Percentiles rank a stretch among this genome's conserved stretches.
Evolutionary conservation across 257 asterid species (phyloP).

Genomic region (Lycium ferocissimum): DNA sequence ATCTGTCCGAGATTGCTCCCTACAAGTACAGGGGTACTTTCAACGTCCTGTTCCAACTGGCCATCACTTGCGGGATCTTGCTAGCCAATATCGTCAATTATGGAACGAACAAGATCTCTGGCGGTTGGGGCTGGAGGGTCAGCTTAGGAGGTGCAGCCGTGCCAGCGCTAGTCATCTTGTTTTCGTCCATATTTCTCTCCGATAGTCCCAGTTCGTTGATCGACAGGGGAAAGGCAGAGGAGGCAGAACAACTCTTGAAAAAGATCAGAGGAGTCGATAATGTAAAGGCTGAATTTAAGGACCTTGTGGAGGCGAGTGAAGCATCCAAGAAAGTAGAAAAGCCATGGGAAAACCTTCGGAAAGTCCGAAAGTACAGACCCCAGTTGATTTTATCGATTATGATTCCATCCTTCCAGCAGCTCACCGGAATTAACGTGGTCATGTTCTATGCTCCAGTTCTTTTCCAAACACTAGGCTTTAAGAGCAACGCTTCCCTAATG

Average conservation of each 20-base stretch:
- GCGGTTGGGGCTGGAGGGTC: constrained; percentile 41
- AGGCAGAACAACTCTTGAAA: background rate
- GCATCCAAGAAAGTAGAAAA: background rate
- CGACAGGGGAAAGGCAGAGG: background rate
- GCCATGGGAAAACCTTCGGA: background rate
- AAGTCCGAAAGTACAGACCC: constrained; percentile 28
- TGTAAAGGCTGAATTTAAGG: background rate
- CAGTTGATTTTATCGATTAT: constrained; percentile 31
- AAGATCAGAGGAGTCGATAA: background rate
- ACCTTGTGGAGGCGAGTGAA: background rate
- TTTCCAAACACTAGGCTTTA: constrained; percentile 34
- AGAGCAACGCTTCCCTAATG: constrained; percentile 28
- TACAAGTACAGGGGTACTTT: constrained; percentile 33
- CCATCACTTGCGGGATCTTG: constrained; percentile 30
- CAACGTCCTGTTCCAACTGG: constrained; percentile 34
- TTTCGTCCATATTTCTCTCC: constrained; percentile 22
- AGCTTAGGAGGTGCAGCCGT: constrained; percentile 33
- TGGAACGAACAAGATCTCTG: constrained; percentile 16
- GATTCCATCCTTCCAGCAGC: constrained; percentile 38
- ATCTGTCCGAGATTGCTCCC: constrained; percentile 38
- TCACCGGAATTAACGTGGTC: constrained; percentile 40
- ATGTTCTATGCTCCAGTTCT: constrained; percentile 43
- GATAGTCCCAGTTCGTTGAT: background rate
- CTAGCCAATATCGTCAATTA: constrained; percentile 31
- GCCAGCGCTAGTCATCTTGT: constrained; percentile 29